A percentile compares a stretch with the other conserved stretches of the same genome.
Conservation (phyloP, 345 rosid genomes). For the Dimocarpus longan region DNA sequence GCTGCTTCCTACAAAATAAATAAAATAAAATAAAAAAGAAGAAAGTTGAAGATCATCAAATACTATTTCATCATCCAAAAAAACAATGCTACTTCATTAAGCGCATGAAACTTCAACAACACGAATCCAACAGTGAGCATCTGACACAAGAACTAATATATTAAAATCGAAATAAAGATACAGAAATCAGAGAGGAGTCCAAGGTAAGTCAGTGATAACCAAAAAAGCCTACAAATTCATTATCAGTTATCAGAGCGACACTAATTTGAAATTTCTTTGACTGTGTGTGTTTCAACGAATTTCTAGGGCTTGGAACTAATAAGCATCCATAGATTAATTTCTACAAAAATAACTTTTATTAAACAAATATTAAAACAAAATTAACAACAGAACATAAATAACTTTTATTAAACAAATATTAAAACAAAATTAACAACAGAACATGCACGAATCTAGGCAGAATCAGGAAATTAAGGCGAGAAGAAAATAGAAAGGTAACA, state of each 20-base stretch:
- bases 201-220: background rate
- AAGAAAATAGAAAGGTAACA: background rate
- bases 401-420: background rate
- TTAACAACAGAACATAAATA: background rate
- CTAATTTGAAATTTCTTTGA: background rate
- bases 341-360: background rate
- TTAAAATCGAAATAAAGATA: too few relatives aligned
- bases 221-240: background rate
- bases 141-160: background rate
- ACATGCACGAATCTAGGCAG: background rate
- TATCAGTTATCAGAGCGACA: background rate
- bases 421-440: background rate
- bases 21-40: background rate
- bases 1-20: conserved; percentile 80
- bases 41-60: background rate
- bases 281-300: background rate
- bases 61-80: background rate
- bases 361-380: background rate
- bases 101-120: background rate
- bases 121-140: background rate
- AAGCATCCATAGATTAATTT: background rate
- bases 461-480: background rate
- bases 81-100: background rate
- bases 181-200: too few relatives aligned
- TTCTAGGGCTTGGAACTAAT: background rate